phyloP scores from a whole-genome alignment of 2,329 filamentous ascomycete species.

The Phyllosticta ampelicida region DNA sequence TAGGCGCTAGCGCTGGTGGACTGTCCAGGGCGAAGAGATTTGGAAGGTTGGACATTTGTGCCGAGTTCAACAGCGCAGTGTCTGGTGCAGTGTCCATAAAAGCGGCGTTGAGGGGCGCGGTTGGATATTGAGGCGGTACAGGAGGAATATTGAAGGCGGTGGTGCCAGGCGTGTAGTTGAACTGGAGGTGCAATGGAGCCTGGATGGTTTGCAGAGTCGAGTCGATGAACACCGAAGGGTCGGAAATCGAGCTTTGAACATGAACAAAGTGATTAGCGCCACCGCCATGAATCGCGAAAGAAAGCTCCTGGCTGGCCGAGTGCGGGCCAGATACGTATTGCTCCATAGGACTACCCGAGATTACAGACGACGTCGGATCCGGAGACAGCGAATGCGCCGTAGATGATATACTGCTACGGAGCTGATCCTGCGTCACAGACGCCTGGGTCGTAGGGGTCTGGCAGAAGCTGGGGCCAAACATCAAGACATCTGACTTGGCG shows the following conservation, averaged over 20 bases:
- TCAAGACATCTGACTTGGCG: constrained; percentile 3
- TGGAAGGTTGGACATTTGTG: neutral
- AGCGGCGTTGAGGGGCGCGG: neutral
- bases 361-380: constrained; percentile 1
- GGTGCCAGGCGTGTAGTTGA: neutral
- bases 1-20: neutral
- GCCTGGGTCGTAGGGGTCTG: neutral
- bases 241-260: neutral
- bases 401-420: constrained; percentile 6
- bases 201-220: neutral
- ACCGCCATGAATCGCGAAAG: constrained; percentile 1
- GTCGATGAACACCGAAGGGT: constrained; percentile 6
- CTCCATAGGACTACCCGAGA: neutral
- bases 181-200: neutral
- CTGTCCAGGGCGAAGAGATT: constrained; percentile 4
- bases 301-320: constrained; percentile 2
- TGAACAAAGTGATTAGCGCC: neutral
- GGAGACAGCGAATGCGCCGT: constrained; percentile 6
- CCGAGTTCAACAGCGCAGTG: neutral
- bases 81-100: neutral
- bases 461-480: constrained; percentile 3
- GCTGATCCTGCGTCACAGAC: constrained; percentile 5
- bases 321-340: neutral
- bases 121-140: neutral
- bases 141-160: neutral